A percentile compares a stretch with the other conserved stretches of the same genome.
These are phyloP conservation scores for Penicillium sp. DNA, from an alignment of 2,329 filamentous ascomycete genomes.

Conservation along the genomic window DNA sequence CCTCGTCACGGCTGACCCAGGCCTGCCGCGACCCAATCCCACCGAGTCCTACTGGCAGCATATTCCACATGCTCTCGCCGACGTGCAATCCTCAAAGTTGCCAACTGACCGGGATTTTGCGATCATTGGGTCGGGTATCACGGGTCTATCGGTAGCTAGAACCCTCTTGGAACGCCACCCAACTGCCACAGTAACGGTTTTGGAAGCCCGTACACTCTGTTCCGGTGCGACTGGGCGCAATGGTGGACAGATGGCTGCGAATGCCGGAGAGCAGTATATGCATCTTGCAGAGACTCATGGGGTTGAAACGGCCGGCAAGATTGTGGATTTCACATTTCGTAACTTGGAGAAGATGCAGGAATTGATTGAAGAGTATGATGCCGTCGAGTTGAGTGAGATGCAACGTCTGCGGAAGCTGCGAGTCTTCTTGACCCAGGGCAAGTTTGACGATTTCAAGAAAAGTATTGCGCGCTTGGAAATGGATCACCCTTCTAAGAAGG, in stretches of 20 bases:
- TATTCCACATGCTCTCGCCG: slow-evolving; percentile 26
- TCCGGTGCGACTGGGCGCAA: slow-evolving; percentile 35
- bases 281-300: slow-evolving; percentile 17
- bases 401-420: slow-evolving; percentile 20
- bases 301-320: slow-evolving; percentile 27
- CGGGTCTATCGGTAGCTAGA: slow-evolving; percentile 27
- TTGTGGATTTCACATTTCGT: slow-evolving; percentile 33
- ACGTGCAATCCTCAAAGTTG: slow-evolving; percentile 23
- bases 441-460: slow-evolving; percentile 15
- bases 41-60: slow-evolving; percentile 34
- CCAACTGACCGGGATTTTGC: slow-evolving; percentile 23
- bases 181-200: slow-evolving; percentile 23
- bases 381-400: slow-evolving; percentile 20
- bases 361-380: slow-evolving; percentile 30
- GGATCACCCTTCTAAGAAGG: slow-evolving; percentile 19
- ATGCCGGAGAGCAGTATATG: slow-evolving; percentile 23
- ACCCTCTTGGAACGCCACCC: slow-evolving; percentile 24
- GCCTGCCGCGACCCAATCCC: slow-evolving; percentile 30
- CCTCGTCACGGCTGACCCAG: slow-evolving; percentile 25
- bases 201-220: slow-evolving; percentile 31
- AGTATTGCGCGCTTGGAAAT: slow-evolving; percentile 18
- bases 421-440: slow-evolving; percentile 18
- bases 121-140: slow-evolving; percentile 34
- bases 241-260: slow-evolving; percentile 28
- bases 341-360: slow-evolving; percentile 33